Base-by-base conservation (phyloP, 257 asterid species). In the Coffea canephora region DNA sequence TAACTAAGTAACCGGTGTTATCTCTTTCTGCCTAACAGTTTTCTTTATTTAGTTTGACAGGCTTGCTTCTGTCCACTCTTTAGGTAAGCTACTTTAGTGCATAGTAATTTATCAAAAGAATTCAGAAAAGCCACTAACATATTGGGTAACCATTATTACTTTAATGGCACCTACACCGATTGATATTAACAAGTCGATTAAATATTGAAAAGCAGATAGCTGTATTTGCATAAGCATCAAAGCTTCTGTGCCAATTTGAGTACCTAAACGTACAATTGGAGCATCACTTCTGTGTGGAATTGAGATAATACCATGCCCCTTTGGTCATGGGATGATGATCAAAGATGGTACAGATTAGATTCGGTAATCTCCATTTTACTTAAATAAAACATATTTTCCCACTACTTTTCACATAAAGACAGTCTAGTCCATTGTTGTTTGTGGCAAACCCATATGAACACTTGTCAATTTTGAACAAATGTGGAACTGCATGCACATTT, bases 11-110 rank as follows among this genome's bases (percentile, higher is more conserved):
- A 18, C 46, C 78, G 48, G 52, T 48, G n/a, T 34, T 15, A 21
- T 52, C 61, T 68, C 46, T 61, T 71, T 46, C 50, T 61, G 43
- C 77, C 82, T 71, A 61, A 59, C 72, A 46, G 62, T 16, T 55
- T 36, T 39, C 23, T 31, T 70, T 64, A 4, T 8, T 48, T 59
- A n/a, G 66, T 48, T 77, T 67, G 54, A 70, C 43, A 70, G 59
- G 57, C 25, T 79, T 62, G 74, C 83, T 65, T 74, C 2, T 80
- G 75, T 80, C 79, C 71, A 80, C 41, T 48, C 73, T 39, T 72
- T 72, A 76, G 73, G 64, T 48, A 34, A 46, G 64, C 66, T 1
- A 66, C 74, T 27, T 27, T 27, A 25, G 72, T 76, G 69, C 70
- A n/a, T 77, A 4, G 36, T 41, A 5, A 13, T 61, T 41, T 55